Conservation (phyloP, 495 filamentous ascomycete species). For the Darksidea phi region DNA sequence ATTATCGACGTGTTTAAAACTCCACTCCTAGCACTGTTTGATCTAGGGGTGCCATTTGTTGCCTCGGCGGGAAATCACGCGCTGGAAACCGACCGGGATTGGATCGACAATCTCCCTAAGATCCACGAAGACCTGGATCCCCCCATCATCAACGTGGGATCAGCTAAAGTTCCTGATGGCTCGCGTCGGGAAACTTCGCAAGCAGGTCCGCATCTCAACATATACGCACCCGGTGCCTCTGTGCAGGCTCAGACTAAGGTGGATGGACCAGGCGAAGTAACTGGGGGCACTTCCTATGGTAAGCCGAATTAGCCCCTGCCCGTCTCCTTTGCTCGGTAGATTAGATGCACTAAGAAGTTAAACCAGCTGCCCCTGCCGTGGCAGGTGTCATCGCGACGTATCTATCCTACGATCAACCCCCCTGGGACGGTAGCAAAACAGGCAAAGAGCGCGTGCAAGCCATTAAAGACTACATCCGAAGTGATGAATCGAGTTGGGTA, state of each 20-base stretch:
- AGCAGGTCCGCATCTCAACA: neutral
- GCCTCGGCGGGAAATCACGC: neutral
- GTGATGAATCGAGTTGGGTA: slow-evolving; percentile 1
- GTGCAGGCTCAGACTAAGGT: neutral
- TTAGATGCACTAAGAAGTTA: neutral
- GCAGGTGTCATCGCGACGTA: slow-evolving; percentile 10
- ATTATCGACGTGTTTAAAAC: neutral
- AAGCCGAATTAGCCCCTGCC: neutral
- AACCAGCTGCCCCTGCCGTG: slow-evolving; percentile 1
- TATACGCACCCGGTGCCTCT: neutral
- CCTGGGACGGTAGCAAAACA: neutral
- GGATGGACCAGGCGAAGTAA: neutral
- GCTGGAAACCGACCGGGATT: neutral
- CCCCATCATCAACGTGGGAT: slow-evolving; percentile 11
- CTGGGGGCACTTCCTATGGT: neutral
- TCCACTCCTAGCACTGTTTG: neutral
- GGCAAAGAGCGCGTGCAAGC: slow-evolving; percentile 5
- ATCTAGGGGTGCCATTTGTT: slow-evolving; percentile 1
- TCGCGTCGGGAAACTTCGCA: neutral
- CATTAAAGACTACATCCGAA: slow-evolving; percentile 7
- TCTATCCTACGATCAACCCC: slow-evolving; percentile 2
- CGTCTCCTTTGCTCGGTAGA: no score
- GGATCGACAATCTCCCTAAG: neutral
- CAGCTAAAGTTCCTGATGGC: neutral
- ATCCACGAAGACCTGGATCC: neutral